Evolutionary conservation across 2,329 filamentous ascomycete genomes (phyloP), one percentile per base, ranked within the genome.

Genomic region (Pezicula neosporulosa): DNA sequence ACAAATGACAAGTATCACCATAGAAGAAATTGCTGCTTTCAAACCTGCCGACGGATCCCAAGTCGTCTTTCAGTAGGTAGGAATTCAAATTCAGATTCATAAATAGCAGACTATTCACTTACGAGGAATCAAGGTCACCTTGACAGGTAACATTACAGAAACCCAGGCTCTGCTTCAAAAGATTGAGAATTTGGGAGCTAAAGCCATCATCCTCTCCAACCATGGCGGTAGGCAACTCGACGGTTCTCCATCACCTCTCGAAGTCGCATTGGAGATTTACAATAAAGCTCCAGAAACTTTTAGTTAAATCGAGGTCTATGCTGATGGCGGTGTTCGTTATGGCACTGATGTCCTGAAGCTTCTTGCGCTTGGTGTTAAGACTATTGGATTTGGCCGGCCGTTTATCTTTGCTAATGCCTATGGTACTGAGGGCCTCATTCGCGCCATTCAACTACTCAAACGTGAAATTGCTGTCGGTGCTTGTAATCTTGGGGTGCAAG

Each of bases 281-380:
- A 68, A 56, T 56, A 67, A 59, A 10, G 46, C 38, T 12, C 54
- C 52, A 8, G 30, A 55, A 27, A 36, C 44, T n/a, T 44, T 44
- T 9, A 41, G 47, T 9, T 15, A 51, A 35, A 38, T 42, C 30
- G 73, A 78, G 58, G 72, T 84, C 56, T 82, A 82, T 72, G 84
- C 75, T 62, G 81, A 84, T 65, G 81, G 76, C 2, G 81, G 81
- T 4, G 67, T 84, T 1, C 70, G 80, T 1, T 74, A 77, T 6
- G 78, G 76, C 1, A 72, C 75, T n/a, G 81, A 84, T 57, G 72
- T 83, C 6, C 74, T 80, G 62, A 84, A 84, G 61, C 80, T 81
- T 1, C 68, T 85, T 15, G 79, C 80, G 1, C 65, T 85, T 13
- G 81, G 81, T 3, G 81, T 81, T 0, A 78, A 78, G 57, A 83